Evolutionary conservation across 495 filamentous ascomycete genomes (phyloP).

Genomic region (Aspergillus nidulans): DNA sequence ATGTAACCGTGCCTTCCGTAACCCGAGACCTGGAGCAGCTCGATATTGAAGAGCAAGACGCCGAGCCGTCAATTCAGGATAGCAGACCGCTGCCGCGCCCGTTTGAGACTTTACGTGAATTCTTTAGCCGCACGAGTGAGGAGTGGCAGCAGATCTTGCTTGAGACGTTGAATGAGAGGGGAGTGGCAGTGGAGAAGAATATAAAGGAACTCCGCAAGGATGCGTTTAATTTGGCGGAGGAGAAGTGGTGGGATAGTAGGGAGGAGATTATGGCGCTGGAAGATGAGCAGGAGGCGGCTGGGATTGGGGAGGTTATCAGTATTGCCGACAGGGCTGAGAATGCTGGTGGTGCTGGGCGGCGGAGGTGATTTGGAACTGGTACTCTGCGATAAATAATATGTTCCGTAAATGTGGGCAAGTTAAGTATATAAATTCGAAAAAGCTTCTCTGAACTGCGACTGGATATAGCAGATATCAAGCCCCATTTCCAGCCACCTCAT

Average conservation of each 20-base stretch:
- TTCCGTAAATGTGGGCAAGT: too few relatives aligned
- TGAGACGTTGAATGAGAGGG: conserved; percentile 58
- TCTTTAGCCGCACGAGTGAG: conserved; percentile 81
- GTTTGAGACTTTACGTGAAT: conserved; percentile 88
- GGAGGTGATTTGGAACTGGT: conserved; percentile 39
- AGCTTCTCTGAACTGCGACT: neutral
- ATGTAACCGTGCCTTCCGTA: conserved; percentile 34
- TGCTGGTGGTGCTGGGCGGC: conserved; percentile 53
- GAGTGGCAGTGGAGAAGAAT: conserved; percentile 49
- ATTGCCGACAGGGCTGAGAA: conserved; percentile 64
- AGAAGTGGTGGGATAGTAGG: conserved; percentile 97
- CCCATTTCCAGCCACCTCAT: conserved; percentile 20
- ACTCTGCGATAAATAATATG: neutral
- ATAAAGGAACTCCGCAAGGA: conserved; percentile 88
- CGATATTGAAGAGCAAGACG: conserved; percentile 52
- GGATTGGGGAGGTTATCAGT: conserved; percentile 91
- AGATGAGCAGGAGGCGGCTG: conserved; percentile 93
- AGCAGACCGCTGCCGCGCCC: conserved; percentile 59
- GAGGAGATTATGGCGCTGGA: conserved; percentile 91
- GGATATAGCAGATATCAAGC: neutral
- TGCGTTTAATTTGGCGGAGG: conserved; percentile 84
- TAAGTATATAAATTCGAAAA: neutral
- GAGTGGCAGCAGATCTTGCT: conserved; percentile 87
- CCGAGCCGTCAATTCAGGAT: conserved; percentile 43
- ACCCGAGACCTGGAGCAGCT: conserved; percentile 60